phyloP scores from a whole-genome alignment of 1,284 basidiomycete species.

The Leccinum pallidistipes region DNA sequence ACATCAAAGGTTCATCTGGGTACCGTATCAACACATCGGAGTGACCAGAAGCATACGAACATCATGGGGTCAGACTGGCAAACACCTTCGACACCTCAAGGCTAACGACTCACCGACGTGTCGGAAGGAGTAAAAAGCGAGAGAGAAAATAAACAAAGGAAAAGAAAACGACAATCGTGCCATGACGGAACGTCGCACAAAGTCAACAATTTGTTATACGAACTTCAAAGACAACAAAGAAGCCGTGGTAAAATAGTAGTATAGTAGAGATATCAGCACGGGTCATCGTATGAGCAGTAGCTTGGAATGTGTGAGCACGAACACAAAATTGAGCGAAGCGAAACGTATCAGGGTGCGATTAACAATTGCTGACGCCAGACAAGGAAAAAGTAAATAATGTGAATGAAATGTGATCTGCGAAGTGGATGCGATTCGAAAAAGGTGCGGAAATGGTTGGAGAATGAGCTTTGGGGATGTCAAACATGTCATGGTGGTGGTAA shows the following conservation, averaged over 20 bases:
- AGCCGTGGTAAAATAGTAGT: constrained; percentile 31
- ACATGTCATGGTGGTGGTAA: constrained; percentile 38
- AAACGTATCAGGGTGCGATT: constrained; percentile 30
- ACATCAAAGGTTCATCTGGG: constrained; percentile 22
- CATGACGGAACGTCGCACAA: constrained; percentile 11
- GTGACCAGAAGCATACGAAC: constrained; percentile 16
- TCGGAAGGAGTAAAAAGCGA: not conserved
- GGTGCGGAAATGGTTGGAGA: constrained; percentile 22
- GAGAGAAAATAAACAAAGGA: not conserved
- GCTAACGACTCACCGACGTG: not conserved
- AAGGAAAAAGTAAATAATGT: constrained; percentile 31
- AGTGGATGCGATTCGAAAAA: constrained; percentile 32
- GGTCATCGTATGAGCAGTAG: constrained; percentile 32
- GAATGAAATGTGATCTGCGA: constrained; percentile 28
- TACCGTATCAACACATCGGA: constrained; percentile 21
- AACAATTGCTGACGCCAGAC: constrained; percentile 27
- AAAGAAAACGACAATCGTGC: not conserved
- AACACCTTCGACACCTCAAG: constrained; percentile 5
- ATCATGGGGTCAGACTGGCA: not conserved
- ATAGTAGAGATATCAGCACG: constrained; percentile 36
- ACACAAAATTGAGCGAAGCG: constrained; percentile 16
- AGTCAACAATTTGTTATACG: constrained; percentile 26
- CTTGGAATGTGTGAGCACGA: constrained; percentile 22
- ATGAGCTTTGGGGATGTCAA: constrained; percentile 35
- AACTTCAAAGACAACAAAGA: constrained; percentile 21